Evolutionary conservation across 2,329 filamentous ascomycete species (phyloP).

Genomic region (Ophiostoma populinum): DNA sequence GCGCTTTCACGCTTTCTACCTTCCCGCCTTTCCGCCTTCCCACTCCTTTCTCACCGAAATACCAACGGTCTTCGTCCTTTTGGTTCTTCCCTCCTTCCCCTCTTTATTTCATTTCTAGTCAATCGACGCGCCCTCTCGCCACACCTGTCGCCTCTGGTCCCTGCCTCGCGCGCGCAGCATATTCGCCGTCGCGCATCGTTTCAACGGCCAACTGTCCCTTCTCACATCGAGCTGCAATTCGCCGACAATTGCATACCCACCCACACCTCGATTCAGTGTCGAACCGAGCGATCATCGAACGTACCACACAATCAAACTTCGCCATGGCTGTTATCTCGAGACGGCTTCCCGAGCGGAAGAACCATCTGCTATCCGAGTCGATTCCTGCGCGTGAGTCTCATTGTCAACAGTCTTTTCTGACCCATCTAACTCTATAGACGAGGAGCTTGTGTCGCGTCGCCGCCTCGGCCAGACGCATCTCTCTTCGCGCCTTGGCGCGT

Average conservation of each 20-base stretch:
- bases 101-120: not conserved
- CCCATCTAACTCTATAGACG: slow-evolving; percentile 28
- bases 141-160: not conserved
- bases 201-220: slow-evolving; percentile 2
- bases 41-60: not conserved
- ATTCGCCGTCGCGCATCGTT: not conserved
- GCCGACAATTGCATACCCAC: not conserved
- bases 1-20: not conserved
- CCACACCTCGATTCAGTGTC: not conserved
- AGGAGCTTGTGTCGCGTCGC: slow-evolving; percentile 63
- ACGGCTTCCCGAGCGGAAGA: slow-evolving; percentile 28
- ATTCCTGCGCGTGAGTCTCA: slow-evolving; percentile 30
- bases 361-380: slow-evolving; percentile 35
- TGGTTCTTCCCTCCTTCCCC: no score
- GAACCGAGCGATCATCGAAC: not conserved
- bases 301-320: not conserved
- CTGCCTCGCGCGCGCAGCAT: slow-evolving; percentile 1
- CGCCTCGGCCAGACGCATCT: slow-evolving; percentile 87
- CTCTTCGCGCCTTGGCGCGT: slow-evolving; percentile 52
- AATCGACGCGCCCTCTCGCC: not conserved
- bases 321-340: slow-evolving; percentile 13
- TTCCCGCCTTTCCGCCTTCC: not conserved
- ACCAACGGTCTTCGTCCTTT: no score
- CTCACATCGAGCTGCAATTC: slow-evolving; percentile 2
- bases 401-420: not conserved